Base-by-base conservation (phyloP, 306 rosid genomes). In the Ormosia emarginata region DNA sequence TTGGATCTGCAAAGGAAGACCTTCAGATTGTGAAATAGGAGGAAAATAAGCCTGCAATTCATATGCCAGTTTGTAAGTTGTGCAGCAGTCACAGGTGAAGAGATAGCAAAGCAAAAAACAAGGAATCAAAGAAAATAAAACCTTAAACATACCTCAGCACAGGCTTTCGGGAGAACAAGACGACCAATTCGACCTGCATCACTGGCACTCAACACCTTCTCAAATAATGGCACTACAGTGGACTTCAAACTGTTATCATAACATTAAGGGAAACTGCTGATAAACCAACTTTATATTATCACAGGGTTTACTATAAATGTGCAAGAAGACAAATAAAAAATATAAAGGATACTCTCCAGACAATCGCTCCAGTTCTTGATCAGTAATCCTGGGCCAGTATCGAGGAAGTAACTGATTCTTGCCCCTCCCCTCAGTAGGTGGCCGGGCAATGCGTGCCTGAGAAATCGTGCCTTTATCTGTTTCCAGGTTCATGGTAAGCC, bases 121-220 rank as follows among this genome's bases (percentile, higher is more conserved):
- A 79, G 43, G 15, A 59, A 80, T 13, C 2, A 36, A 46, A 73
- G 30, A 75, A 80, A 68, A 39, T 15, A 44, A 67, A 70, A 65
- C 33, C 73, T 53, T 66, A 76, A 47, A 75, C 80, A 79, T 92
- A 95, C 99, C 92, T 95, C 99, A 56, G 99, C 99, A 83, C 99
- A 95, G 24, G 99, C 98, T 90, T 95, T 95, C 30, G 98, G 99
- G 80, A 95, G 98, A 91, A 95, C 99, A 79, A 95, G 87, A 41
- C 99, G 99, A 65, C 99, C 99, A 87, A 92, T 93, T 39, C 99
- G 94, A 79, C 98, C 98, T n/a, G 99, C 99, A 87, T 95, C 99
- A 79, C 99, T 95, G 17, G 98, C 98, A 86, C 99, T 95, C 87
- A 95, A 74, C 77, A 92, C 96, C 86, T 95, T 95, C 93, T 95